Evolutionary conservation across 768 basidiomycete species (phyloP), one percentile per base, ranked within the genome.

Genomic region (Boletus rufocinnamomeus): DNA sequence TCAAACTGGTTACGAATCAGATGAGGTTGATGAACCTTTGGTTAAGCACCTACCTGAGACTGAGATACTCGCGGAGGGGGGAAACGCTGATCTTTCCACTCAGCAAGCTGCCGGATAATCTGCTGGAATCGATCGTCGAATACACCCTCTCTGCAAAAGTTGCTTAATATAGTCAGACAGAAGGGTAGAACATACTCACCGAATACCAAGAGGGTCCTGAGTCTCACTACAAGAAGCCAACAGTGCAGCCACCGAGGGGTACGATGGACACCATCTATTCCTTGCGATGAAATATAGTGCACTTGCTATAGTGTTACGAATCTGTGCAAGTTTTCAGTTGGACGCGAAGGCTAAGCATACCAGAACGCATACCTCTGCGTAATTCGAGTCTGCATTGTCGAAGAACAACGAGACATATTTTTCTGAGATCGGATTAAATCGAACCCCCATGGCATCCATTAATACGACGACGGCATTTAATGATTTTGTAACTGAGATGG

Each of bases 31-130:
- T 32, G 16, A 28, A 28, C 37, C 16, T 34, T 50, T 21, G 46
- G 47, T 28, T 19, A 21, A 35, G 27, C 40, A 70, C 75, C 43
- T 66, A 82, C 87, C 74, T 85, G 83, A 10, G 94, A 96, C 67
- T 93, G 89, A 60, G 83, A 87, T 57, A 91, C 91, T 57, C 91
- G 82, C 1, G 94, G 94, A 53, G 94, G 93, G 28, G 93, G 84
- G 27, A 95, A 82, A 38, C 94, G 84, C 62, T 90, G 81, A 57
- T 82, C 80, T 69, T 86, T 87, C 89, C 86, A 91, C 57, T 77
- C 71, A 1, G 86, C 84, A 47, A 97, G 74, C 38, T 84, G 77
- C 25, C 69, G 71, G 44, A 87, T 70, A 52, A 92, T 82, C n/a
- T 77, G 70, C 37, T 80, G 69, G 47, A 94, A 75, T 57, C 78